A percentile compares a stretch with the other conserved stretches of the same genome.
These are phyloP conservation scores for Colletotrichum sp. DNA, from an alignment of 2,329 filamentous ascomycete genomes.

Conservation along the genomic window DNA sequence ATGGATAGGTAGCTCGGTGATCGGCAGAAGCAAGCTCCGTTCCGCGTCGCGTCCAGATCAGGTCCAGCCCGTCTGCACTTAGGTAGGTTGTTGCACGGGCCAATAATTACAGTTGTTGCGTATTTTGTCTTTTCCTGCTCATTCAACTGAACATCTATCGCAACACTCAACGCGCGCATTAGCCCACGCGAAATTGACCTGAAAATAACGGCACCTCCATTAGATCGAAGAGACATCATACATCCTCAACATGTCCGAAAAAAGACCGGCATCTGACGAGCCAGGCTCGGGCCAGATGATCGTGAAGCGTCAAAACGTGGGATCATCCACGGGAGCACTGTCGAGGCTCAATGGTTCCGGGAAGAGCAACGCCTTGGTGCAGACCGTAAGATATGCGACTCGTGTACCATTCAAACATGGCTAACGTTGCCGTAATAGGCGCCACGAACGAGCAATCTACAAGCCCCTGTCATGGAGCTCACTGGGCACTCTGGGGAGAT, in stretches of 20 bases:
- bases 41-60: not conserved
- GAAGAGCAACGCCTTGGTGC: slow-evolving; percentile 50
- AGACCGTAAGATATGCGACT: slow-evolving; percentile 46
- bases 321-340: slow-evolving; percentile 51
- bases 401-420: not conserved
- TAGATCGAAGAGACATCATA: not conserved
- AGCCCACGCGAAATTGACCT: not conserved
- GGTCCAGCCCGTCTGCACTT: not conserved
- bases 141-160: not conserved
- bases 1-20: not conserved
- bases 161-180: not conserved
- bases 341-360: slow-evolving; percentile 56
- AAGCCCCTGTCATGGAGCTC: slow-evolving; percentile 94
- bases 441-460: slow-evolving; percentile 79
- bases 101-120: not conserved
- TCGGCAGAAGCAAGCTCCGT: slow-evolving; percentile 21
- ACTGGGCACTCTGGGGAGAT: slow-evolving; percentile 85
- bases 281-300: slow-evolving; percentile 81
- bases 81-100: not conserved
- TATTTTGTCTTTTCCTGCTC: not conserved
- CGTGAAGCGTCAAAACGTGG: slow-evolving; percentile 86
- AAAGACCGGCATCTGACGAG: slow-evolving; percentile 86
- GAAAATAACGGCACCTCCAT: not conserved
- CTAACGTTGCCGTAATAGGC: slow-evolving; percentile 55
- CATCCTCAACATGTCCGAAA: slow-evolving; percentile 80